Conservation (phyloP, 768 basidiomycete species). For the Mycena polygramma region DNA sequence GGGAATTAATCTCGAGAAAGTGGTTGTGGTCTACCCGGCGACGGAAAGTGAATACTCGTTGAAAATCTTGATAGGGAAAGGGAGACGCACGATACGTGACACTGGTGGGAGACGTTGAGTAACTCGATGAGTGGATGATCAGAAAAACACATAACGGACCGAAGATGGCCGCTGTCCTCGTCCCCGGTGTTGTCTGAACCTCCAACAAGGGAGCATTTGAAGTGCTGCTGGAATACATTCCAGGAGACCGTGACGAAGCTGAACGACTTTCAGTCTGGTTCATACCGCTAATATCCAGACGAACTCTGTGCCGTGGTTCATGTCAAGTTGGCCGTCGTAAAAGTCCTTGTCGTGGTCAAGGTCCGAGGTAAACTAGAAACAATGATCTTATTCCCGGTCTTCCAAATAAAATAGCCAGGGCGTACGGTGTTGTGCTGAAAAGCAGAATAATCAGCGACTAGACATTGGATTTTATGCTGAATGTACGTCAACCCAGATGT, state of each 20-base stretch:
- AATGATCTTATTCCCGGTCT: too few species aligned
- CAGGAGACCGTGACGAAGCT: conserved; percentile 37
- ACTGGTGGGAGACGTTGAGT: background rate
- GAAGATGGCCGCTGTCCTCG: conserved; percentile 36
- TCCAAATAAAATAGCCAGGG: background rate
- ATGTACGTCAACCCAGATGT: conserved; percentile 37
- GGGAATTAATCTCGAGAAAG: conserved; percentile 35
- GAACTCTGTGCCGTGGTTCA: conserved; percentile 36
- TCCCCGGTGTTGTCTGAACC: conserved; percentile 36
- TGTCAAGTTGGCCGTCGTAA: conserved; percentile 36
- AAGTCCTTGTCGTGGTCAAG: conserved; percentile 36
- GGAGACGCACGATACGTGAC: conserved; percentile 27
- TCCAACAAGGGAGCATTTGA: conserved; percentile 35
- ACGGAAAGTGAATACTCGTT: too few species aligned
- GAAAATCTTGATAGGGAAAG: too few species aligned
- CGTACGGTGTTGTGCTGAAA: conserved; percentile 35
- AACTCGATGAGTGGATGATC: too few species aligned
- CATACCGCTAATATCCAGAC: background rate
- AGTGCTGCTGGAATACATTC: conserved; percentile 38
- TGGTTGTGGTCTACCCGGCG: conserved; percentile 32
- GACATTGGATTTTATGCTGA: background rate
- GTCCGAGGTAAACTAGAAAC: conserved; percentile 32
- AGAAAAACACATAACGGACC: conserved; percentile 5
- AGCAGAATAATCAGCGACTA: background rate
- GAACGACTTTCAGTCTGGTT: background rate